Base-by-base conservation (phyloP, 768 basidiomycete species). In the Kwoniella pini region DNA sequence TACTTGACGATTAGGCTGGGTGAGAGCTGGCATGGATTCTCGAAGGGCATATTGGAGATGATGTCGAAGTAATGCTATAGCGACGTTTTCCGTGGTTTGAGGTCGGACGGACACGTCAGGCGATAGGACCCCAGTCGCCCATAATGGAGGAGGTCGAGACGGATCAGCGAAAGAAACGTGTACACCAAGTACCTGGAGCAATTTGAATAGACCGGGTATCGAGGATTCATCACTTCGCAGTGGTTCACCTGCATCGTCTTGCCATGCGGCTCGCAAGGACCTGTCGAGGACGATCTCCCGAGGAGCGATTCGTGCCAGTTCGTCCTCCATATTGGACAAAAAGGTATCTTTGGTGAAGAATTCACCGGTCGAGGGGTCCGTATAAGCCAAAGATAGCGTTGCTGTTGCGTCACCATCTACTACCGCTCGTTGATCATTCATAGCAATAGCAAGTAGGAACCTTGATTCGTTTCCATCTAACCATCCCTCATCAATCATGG, bases 401-500 rank as follows among this genome's bases (percentile, higher is more conserved):
- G 44, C 42, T 7, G 74, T 26, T 27, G 11, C 55, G 62, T 58
- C 52, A 6, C 57, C 49, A 31, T 28, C 15, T 39, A 56, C 46
- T 21, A 39, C 36, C 1, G 40, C 30, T 7, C 26, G 2, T 1
- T 21, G 13, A 13, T 33, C 12, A n/a, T 52, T 28, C 59, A 64
- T 12, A 26, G 74, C 79, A 38, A 94, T 81, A 4, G 91, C 84
- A 28, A 96, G 84, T 44, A 97, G 83, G 74, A 90, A 96, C 68
- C 95, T 93, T 72, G 92, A 94, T 77, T 92, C 89, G 70, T 85
- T 86, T 21, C 85, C 87, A 64, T 89, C 87, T 56, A 94, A 76
- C 79, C 95, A 95, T 0, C 87, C 83, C 73, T 96, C 94, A 73
- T 95, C 91, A 28, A 95, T 89, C 57, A 97, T 84, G 3, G 94